Percentiles rank a stretch among this genome's conserved stretches.
Evolutionary conservation across 2,329 filamentous ascomycete species (phyloP).

Genomic region (Colletotrichum falcatum): DNA sequence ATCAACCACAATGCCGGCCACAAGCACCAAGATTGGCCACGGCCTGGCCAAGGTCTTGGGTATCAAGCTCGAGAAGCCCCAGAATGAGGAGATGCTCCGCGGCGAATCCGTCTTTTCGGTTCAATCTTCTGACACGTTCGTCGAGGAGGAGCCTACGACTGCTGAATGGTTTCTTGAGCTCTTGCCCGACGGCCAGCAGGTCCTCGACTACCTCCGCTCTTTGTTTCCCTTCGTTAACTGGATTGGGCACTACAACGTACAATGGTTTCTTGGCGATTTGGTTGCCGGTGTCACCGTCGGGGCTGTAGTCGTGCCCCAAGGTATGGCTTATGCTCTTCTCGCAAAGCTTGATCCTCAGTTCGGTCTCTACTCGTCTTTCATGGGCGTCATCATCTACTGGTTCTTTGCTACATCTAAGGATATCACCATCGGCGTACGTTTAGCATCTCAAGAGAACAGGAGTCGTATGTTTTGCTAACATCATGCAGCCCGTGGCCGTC

Average conservation of each 20-base stretch:
- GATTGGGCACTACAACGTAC: conserved; percentile 88
- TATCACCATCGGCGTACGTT: conserved; percentile 91
- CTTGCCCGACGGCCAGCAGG: conserved; percentile 67
- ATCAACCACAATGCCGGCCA: conserved; percentile 49
- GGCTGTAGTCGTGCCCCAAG: conserved; percentile 88
- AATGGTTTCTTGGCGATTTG: conserved; percentile 91
- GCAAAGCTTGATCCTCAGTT: conserved; percentile 85
- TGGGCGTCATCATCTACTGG: conserved; percentile 96
- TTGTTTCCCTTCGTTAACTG: conserved; percentile 92
- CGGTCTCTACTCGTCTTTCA: conserved; percentile 94
- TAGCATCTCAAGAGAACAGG: not conserved
- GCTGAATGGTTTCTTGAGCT: conserved; percentile 77
- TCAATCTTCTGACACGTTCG: conserved; percentile 79
- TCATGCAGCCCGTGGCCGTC: conserved; percentile 84
- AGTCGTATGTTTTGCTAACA: conserved; percentile 19
- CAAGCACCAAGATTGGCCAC: conserved; percentile 73
- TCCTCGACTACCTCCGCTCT: conserved; percentile 72
- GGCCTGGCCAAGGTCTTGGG: conserved; percentile 82
- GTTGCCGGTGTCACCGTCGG: conserved; percentile 77
- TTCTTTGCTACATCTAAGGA: conserved; percentile 98
- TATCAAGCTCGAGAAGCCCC: conserved; percentile 81
- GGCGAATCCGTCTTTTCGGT: conserved; percentile 85
- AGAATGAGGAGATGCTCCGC: conserved; percentile 75
- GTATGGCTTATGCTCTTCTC: conserved; percentile 93
- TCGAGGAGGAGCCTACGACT: conserved; percentile 84